Evolutionary conservation across 371 early-diverging fungal species (phyloP).

Genomic region (Syncephalastrum monosporum): DNA sequence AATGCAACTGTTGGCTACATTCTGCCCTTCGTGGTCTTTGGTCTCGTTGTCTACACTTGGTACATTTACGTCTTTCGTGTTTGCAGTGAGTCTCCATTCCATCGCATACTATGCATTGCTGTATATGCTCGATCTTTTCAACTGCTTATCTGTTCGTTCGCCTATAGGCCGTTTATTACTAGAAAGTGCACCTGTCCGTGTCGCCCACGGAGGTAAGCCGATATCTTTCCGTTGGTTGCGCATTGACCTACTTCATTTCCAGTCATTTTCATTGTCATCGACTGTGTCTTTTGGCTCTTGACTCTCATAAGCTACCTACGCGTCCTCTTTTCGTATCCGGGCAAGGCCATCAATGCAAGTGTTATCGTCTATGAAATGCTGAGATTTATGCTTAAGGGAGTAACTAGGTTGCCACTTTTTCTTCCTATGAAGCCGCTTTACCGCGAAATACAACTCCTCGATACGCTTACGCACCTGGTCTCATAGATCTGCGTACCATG

Average conservation of each 20-base stretch:
- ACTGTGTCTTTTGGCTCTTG: constrained; percentile 41
- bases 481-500: constrained; percentile 25
- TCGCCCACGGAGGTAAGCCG: constrained; percentile 32
- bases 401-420: too few species aligned
- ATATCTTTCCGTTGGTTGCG: too few species aligned
- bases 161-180: constrained; percentile 4
- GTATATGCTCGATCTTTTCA: background rate
- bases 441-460: constrained; percentile 7
- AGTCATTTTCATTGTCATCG: constrained; percentile 49
- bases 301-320: constrained; percentile 46
- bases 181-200: background rate
- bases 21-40: constrained; percentile 36
- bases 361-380: too few species aligned
- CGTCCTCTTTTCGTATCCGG: constrained; percentile 49
- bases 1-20: constrained; percentile 17
- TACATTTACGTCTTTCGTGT: constrained; percentile 53
- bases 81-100: constrained; percentile 27
- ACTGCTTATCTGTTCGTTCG: background rate
- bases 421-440: too few species aligned
- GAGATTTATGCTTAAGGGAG: too few species aligned
- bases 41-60: constrained; percentile 45
- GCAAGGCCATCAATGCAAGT: constrained; percentile 38
- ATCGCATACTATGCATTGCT: background rate
- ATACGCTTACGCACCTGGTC: constrained; percentile 31
- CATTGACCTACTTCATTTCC: background rate